These are phyloP conservation scores for Dryas integrifolia DNA, from an alignment of 331 rosid genomes.

Conservation along the genomic window DNA sequence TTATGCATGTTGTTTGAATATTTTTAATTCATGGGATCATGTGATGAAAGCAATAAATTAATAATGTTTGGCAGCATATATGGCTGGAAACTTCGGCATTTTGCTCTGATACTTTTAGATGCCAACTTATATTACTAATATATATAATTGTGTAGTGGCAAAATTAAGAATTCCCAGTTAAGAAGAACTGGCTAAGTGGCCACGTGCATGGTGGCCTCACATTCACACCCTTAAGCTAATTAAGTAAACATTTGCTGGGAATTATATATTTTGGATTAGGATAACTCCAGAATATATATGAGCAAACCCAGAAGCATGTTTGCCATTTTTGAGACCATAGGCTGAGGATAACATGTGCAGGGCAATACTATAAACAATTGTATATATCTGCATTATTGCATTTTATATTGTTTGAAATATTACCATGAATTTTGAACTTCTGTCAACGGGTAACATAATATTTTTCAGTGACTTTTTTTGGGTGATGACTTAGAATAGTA, in stretches of 20 bases:
- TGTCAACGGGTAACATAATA: slow-evolving; percentile 5
- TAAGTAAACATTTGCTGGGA: slow-evolving; percentile 26
- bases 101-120: slow-evolving; percentile 41
- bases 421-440: not conserved
- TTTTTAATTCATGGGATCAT: slow-evolving; percentile 51
- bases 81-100: slow-evolving; percentile 51
- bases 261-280: slow-evolving; percentile 26
- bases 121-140: slow-evolving; percentile 41
- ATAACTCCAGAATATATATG: slow-evolving; percentile 14
- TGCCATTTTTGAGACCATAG: slow-evolving; percentile 38
- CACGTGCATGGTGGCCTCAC: slow-evolving; percentile 45
- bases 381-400: slow-evolving; percentile 24
- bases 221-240: slow-evolving; percentile 14
- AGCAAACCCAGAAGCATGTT: slow-evolving; percentile 43
- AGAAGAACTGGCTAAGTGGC: slow-evolving; percentile 45
- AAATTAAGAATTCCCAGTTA: slow-evolving; percentile 33
- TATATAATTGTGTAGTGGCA: slow-evolving; percentile 26
- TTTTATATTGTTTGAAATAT: not conserved
- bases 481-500: not conserved
- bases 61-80: slow-evolving; percentile 18
- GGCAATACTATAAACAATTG: slow-evolving; percentile 17
- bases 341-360: slow-evolving; percentile 46
- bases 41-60: slow-evolving; percentile 31
- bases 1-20: slow-evolving; percentile 12
- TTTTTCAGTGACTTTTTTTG: not conserved